These are phyloP conservation scores for Pseudogymnoascus sp. DNA, from an alignment of 2,329 filamentous ascomycete species.

Conservation along the genomic window DNA sequence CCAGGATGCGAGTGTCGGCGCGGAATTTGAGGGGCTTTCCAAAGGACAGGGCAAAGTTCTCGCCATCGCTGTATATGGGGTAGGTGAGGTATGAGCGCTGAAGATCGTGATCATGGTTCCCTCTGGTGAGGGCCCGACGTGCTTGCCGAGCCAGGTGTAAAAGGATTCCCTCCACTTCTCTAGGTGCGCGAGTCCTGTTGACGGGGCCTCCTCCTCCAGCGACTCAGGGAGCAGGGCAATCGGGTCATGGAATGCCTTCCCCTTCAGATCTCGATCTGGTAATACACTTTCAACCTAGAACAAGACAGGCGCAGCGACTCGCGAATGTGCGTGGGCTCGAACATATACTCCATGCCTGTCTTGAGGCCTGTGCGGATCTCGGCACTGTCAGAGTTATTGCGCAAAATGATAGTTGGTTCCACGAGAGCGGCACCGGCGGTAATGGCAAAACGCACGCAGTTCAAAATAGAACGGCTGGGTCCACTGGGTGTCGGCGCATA, in stretches of 20 bases:
- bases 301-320: no score
- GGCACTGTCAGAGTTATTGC: slow-evolving; percentile 22
- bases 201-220: slow-evolving; percentile 15
- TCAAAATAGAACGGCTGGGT: slow-evolving; percentile 31
- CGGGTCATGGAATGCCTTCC: no score
- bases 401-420: slow-evolving; percentile 29
- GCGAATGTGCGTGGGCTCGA: no score
- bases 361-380: no score
- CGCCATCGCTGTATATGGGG: slow-evolving; percentile 17
- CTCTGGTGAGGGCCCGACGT: slow-evolving; percentile 63
- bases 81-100: slow-evolving; percentile 20
- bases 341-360: no score
- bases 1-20: slow-evolving; percentile 16
- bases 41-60: slow-evolving; percentile 16
- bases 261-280: no score
- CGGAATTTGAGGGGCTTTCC: slow-evolving; percentile 20
- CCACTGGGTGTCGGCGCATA: slow-evolving; percentile 28
- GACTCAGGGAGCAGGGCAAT: slow-evolving; percentile 9
- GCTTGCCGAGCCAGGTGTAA: slow-evolving; percentile 70
- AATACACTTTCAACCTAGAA: no score
- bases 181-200: slow-evolving; percentile 17
- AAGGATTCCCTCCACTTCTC: slow-evolving; percentile 25
- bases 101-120: slow-evolving; percentile 14
- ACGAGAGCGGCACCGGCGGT: slow-evolving; percentile 30
- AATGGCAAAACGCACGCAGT: slow-evolving; percentile 34